Base-by-base conservation (phyloP, 2,329 filamentous ascomycete genomes). In the Pseudogymnoascus sp. region DNA sequence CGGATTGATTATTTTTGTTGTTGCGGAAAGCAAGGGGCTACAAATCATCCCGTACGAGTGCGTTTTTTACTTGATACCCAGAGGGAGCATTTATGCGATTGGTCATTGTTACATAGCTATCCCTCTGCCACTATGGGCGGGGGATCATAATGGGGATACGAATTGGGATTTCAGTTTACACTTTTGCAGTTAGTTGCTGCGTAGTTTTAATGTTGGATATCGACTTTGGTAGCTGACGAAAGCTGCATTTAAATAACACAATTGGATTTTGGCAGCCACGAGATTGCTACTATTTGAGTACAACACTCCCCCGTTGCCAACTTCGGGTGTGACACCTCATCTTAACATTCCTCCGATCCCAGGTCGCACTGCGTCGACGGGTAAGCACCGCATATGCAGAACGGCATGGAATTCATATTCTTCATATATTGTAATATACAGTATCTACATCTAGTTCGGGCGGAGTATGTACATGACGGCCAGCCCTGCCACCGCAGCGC, bases 401-500 rank as follows among this genome's bases (percentile, higher is more conserved):
- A 21, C 50, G 50, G 50, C 29, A 56, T 56, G 50, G 50, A 56
- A 56, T 56, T 56, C 50, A 56, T 56, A 56, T 56, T 56, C 50
- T 56, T 56, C 50, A 56, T 56, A 56, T 56, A 56, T 56, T 56
- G 29, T 56, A 56, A 56, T 56, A 56, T 56, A 56, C 50, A 56
- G 29, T 60, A 60, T 60, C 59, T 60, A 60, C 35, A 60, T 60
- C 59, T 60, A 60, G 23, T 60, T 60, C 9, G 42, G 67, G 56
- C 71, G 70, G 35, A 72, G 31, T 31, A 74, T 63, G 46, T 72
- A 44, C 66, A 69, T 67, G 62, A 69, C 69, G 44, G 73, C 66
- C 26, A 72, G 74, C 37, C 81, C 82, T 61, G 82, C 82, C 15
- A 89, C 67, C 0, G 81, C 79, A 10, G 86, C 88, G n/a, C 89